Base-by-base conservation (phyloP, 768 basidiomycete genomes). In the Tylopilus rubrobrunneus region DNA sequence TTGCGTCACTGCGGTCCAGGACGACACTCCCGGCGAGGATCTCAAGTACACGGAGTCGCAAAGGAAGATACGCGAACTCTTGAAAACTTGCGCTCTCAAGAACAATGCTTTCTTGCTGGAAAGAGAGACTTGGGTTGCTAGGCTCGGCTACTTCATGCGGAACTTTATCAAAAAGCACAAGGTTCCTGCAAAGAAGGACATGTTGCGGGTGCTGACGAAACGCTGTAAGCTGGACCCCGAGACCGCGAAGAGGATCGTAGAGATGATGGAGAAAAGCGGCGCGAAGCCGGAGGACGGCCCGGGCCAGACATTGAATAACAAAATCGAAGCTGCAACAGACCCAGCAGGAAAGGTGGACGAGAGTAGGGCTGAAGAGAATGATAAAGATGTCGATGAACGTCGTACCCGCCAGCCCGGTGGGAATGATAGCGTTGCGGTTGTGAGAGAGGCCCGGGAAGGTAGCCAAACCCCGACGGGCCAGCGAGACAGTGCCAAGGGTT, bases 281-380 rank as follows among this genome's bases (percentile, higher is more conserved):
- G 4, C 45, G 25, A 46, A 47, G 21, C 12, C 39, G 14, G 41
- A 27, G 23, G 37, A 39, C 37, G 17, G 37, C 31, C 31, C n/a
- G n/a, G n/a, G n/a, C n/a, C n/a, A 31, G 33, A 74, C 0, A 73
- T 67, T 53, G 25, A 25, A 77, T 77, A 1, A 69, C 76, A 55
- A 44, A 62, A 5, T 67, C 58, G 25, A 25, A 25, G 25, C 25
- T 25, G 5, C 25, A 5, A 25, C 25, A 3, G 25, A 25, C 25
- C 25, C 25, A 25, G 25, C 25, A 37, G 36, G 36, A 2, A 2
- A 37, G 36, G 15, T 7, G 15, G 15, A 37, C 36, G 15, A 37
- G 36, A 37, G 29, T 29, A 29, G 17, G 17, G 2, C 10, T 7
- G 29, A 17, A 15, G 36, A 17, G 2, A 25, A 25, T 25, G 3